Conservation (phyloP, 495 filamentous ascomycete genomes). For the Acidiella bohemica region DNA sequence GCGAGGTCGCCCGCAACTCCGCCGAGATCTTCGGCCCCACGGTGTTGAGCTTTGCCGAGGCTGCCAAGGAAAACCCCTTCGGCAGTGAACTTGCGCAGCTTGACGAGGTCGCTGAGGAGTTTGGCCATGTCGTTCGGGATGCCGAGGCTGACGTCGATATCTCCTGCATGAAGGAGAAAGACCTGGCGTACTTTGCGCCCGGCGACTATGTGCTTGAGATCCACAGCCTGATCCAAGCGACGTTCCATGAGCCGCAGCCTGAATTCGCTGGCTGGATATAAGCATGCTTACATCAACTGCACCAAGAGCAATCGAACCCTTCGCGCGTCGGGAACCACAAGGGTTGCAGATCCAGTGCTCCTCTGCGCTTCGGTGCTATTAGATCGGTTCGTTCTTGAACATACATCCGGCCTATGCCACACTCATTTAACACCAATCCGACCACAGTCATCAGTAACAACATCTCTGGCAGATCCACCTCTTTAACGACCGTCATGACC, state of each 20-base stretch:
- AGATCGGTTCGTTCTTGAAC: no score
- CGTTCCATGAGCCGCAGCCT: slow-evolving; percentile 1
- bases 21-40: slow-evolving; percentile 40
- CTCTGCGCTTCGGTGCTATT: no score
- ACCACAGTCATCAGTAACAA: not conserved
- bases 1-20: slow-evolving; percentile 5
- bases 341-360: no score
- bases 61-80: slow-evolving; percentile 38
- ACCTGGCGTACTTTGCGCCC: slow-evolving; percentile 60
- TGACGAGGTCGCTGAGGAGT: slow-evolving; percentile 76
- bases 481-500: slow-evolving; percentile 14
- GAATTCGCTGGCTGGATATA: slow-evolving; percentile 9
- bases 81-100: slow-evolving; percentile 63
- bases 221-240: slow-evolving; percentile 36
- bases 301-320: slow-evolving; percentile 12
- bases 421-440: no score
- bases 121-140: slow-evolving; percentile 38
- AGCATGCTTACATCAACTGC: no score
- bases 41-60: slow-evolving; percentile 22
- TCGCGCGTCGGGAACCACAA: no score
- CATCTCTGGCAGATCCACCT: slow-evolving; percentile 14
- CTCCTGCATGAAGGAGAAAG: slow-evolving; percentile 44
- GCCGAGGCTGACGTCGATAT: slow-evolving; percentile 44
- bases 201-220: slow-evolving; percentile 80
- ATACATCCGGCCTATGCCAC: no score